phyloP scores from a whole-genome alignment of 2,329 filamentous ascomycete genomes.

The Trichoderma breve region DNA sequence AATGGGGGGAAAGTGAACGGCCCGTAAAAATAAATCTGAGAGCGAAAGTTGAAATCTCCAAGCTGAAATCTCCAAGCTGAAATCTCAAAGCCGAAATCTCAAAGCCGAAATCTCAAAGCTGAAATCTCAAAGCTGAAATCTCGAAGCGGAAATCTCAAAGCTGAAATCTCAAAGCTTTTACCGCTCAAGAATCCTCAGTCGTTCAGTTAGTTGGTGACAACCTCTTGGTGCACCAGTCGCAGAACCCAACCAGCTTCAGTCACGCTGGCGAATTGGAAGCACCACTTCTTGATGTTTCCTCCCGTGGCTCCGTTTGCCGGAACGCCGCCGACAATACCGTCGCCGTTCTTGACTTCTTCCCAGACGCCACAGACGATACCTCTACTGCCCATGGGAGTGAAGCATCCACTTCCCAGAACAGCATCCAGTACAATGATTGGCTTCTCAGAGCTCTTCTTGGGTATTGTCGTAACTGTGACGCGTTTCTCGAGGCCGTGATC shows the following conservation, averaged over 20 bases:
- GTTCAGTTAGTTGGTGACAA: slow-evolving; percentile 40
- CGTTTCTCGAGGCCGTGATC: slow-evolving; percentile 77
- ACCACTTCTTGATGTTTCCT: slow-evolving; percentile 62
- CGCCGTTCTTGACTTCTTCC: slow-evolving; percentile 68
- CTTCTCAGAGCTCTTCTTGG: slow-evolving; percentile 55
- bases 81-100: background rate
- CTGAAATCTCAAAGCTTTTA: background rate
- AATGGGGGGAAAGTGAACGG: background rate
- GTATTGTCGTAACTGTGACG: slow-evolving; percentile 72
- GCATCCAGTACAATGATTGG: slow-evolving; percentile 74
- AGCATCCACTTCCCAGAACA: slow-evolving; percentile 78
- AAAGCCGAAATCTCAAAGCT: background rate
- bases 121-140: background rate
- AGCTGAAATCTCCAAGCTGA: background rate
- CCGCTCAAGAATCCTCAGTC: background rate
- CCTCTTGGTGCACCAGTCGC: slow-evolving; percentile 56
- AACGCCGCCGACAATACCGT: slow-evolving; percentile 53
- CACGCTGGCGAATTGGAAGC: slow-evolving; percentile 57
- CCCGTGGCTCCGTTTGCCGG: slow-evolving; percentile 51
- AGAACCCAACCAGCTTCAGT: slow-evolving; percentile 56
- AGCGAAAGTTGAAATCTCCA: background rate
- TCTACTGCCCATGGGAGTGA: slow-evolving; percentile 77
- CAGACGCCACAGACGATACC: slow-evolving; percentile 89
- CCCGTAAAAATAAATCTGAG: background rate
- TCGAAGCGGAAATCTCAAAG: background rate